A percentile compares a stretch with the other conserved stretches of the same genome.
Evolutionary conservation across 768 basidiomycete species (phyloP).

Genomic region (Suillus variegatus): DNA sequence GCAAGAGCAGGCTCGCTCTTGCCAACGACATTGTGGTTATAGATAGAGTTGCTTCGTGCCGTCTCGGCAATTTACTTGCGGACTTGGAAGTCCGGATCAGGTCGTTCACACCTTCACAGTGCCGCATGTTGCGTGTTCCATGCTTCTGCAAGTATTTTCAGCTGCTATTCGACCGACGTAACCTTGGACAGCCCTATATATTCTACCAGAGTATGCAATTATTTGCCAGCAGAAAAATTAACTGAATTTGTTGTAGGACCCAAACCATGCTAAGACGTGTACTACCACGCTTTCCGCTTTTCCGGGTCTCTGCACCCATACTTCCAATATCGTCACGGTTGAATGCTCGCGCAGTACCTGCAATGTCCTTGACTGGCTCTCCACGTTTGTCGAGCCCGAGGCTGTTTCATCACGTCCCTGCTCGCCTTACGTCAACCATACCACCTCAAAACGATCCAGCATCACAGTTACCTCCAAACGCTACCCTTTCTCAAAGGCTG

Average conservation of each 20-base stretch:
- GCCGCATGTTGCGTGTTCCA: not conserved
- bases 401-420: slow-evolving; percentile 49
- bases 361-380: slow-evolving; percentile 29
- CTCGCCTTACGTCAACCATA: slow-evolving; percentile 44
- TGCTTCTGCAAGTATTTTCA: not conserved
- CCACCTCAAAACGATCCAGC: slow-evolving; percentile 12
- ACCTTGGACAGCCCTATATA: not conserved
- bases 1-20: slow-evolving; percentile 38
- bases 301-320: slow-evolving; percentile 48
- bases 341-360: slow-evolving; percentile 29
- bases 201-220: slow-evolving; percentile 1
- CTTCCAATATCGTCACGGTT: slow-evolving; percentile 49
- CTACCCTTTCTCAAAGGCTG: slow-evolving; percentile 67
- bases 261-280: slow-evolving; percentile 39
- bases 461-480: slow-evolving; percentile 43
- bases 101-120: not conserved
- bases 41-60: slow-evolving; percentile 11
- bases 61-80: slow-evolving; percentile 12
- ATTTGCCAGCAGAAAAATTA: not conserved
- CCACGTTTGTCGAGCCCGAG: slow-evolving; percentile 40
- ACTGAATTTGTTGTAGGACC: not conserved
- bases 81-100: slow-evolving; percentile 5
- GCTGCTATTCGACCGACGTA: not conserved
- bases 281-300: slow-evolving; percentile 45
- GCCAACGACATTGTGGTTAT: slow-evolving; percentile 43